Percentiles rank a stretch among this genome's conserved stretches.
phyloP scores from a whole-genome alignment of 2,329 filamentous ascomycete species.

The Beauveria sp. region DNA sequence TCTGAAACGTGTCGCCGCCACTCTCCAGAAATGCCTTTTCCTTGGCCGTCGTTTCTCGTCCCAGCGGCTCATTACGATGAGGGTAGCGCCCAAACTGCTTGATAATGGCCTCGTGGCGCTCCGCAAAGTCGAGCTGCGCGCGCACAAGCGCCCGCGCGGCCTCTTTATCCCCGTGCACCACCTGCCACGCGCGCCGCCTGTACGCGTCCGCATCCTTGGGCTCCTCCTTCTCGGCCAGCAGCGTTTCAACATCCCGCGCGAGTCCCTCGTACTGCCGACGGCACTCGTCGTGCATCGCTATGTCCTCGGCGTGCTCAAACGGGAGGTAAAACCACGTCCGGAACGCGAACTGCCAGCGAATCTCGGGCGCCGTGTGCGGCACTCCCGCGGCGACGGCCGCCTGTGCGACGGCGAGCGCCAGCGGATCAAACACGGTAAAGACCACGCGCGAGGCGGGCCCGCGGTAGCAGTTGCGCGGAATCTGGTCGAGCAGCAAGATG shows the following conservation, averaged over 20 bases:
- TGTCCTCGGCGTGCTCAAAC: constrained; percentile 50
- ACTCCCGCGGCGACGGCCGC: constrained; percentile 27
- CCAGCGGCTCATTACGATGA: constrained; percentile 46
- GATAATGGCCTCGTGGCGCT: constrained; percentile 42
- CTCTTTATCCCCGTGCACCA: constrained; percentile 20
- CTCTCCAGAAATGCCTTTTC: constrained; percentile 43
- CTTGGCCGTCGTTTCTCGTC: constrained; percentile 38
- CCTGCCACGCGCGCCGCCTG: constrained; percentile 20
- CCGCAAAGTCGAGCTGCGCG: constrained; percentile 27
- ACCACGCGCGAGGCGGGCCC: constrained; percentile 33
- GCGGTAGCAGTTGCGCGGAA: constrained; percentile 55
- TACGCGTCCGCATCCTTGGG: constrained; percentile 16
- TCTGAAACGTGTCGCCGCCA: constrained; percentile 32
- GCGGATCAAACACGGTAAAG: constrained; percentile 49
- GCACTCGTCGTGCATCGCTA: constrained; percentile 35
- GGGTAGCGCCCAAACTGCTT: constrained; percentile 51
- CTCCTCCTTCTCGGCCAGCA: constrained; percentile 20
- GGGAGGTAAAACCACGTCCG: constrained; percentile 53
- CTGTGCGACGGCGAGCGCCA: constrained; percentile 38
- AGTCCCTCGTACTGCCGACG: constrained; percentile 24
- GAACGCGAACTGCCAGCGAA: constrained; percentile 29
- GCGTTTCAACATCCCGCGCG: constrained; percentile 24
- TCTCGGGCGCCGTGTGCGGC: constrained; percentile 19
- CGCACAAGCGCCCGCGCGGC: constrained; percentile 19
- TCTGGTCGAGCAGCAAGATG: constrained; percentile 53